These are phyloP conservation scores for Helotiales sp. DNA, from an alignment of 2,329 filamentous ascomycete genomes.

Conservation along the genomic window DNA sequence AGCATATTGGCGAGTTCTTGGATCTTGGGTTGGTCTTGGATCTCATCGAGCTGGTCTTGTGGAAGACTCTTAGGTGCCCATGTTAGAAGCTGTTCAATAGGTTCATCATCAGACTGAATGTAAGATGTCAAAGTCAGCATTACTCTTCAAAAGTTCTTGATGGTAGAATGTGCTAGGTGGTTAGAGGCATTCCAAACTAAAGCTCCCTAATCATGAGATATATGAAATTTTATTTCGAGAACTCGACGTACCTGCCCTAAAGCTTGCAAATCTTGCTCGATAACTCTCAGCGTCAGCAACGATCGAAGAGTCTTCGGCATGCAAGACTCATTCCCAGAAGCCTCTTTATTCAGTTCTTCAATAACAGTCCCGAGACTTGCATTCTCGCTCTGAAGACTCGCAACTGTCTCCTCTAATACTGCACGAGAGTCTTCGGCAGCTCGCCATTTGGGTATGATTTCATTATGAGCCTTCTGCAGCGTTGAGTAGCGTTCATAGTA, in stretches of 20 bases:
- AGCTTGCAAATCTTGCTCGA: background rate
- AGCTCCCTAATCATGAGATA: no score
- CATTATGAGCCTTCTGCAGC: background rate
- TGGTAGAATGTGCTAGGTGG: no score
- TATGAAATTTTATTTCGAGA: no score
- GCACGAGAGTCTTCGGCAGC: background rate
- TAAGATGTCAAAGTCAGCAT: no score
- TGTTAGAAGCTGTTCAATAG: background rate
- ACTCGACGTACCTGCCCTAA: no score
- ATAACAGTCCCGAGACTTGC: background rate
- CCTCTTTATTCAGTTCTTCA: conserved; percentile 9
- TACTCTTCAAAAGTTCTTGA: no score
- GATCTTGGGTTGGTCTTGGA: conserved; percentile 2
- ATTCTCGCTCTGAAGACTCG: background rate
- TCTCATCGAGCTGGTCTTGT: conserved; percentile 1
- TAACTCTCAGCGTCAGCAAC: conserved; percentile 9
- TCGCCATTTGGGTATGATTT: conserved; percentile 1
- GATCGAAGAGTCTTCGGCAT: conserved; percentile 4
- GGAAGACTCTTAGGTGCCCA: conserved; percentile 4
- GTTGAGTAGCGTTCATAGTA: conserved; percentile 4
- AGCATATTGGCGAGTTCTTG: conserved; percentile 1
- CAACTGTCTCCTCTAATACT: background rate
- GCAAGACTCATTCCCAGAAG: background rate
- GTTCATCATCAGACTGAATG: no score
- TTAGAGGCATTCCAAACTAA: no score